Base-by-base conservation (phyloP, 192 early-diverging fungal species). In the Linnemannia zychae region DNA sequence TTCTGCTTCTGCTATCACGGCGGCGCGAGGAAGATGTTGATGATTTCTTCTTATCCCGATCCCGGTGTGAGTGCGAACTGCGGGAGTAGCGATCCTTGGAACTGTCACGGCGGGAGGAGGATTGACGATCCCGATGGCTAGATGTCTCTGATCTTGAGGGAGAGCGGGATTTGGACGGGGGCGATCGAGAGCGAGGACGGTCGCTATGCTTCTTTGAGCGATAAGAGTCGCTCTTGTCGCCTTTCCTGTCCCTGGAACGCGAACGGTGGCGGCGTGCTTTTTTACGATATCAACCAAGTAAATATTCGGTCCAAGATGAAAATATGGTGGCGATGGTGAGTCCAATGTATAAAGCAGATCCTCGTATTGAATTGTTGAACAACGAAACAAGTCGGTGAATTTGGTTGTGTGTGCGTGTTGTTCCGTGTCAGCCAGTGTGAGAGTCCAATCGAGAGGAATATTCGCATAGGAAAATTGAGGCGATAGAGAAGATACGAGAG, bases 261-360 rank as follows among this genome's bases (percentile, higher is more conserved):
- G 57, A 31, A 31, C 81, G 75, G 47, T 74, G 60, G 13, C 81
- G 72, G 28, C 79, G 79, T 33, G 72, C 79, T 80, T 5, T 4
- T 36, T 0, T 60, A 33, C 4, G 44, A 16, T 12, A 49, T 65
- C 15, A n/a, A 57, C 34, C 72, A 33, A 31, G 40, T 9, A 24
- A 37, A n/a, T 46, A 47, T 9, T 24, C 22, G 4, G 38, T 71
- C 28, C 28, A 4, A 17, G 17, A 9, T 47, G 24, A 71, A 9
- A 31, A 31, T 24, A 18, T 47, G 57, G 6, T 0, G 57, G 11
- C 11, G 7, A 63, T 63, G 12, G 11, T 15, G 57, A 63, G 57
- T 44, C 53, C 15, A 33, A 22, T 13, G 24, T 63, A n/a, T 31
- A n/a, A 63, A 63, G 28, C 2, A 63, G 13, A 4, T 63, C 57